Conservation (phyloP, 257 asterid genomes). For the Ocimum tenuiflorum region DNA sequence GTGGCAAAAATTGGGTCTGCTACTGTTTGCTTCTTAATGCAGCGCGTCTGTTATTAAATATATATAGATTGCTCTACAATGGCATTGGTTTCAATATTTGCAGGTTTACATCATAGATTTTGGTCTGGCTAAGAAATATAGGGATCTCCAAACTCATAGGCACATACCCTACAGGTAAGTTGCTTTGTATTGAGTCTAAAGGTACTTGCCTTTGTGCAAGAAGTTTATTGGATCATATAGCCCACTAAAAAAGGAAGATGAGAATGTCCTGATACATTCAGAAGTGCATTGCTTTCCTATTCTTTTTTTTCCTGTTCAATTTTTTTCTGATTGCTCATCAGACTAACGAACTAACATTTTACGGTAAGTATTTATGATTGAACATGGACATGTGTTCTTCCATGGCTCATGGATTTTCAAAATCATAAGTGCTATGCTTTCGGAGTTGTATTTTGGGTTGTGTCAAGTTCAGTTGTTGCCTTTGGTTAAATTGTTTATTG, state of each 20-base stretch:
- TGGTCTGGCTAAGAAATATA: conserved; percentile 87
- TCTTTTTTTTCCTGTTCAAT: conserved; percentile 7
- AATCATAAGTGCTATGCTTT: neutral
- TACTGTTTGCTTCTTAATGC: too few relatives aligned
- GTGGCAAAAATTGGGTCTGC: too few relatives aligned
- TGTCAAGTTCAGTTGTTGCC: conserved; percentile 3
- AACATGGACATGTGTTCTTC: neutral
- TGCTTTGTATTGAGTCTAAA: neutral
- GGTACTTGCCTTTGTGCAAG: too few relatives aligned
- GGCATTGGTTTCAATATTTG: conserved; percentile 2
- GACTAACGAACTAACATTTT: too few relatives aligned
- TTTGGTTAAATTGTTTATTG: conserved; percentile 3
- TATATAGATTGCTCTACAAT: neutral
- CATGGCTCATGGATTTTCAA: neutral
- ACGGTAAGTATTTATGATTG: neutral
- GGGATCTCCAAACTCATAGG: conserved; percentile 62
- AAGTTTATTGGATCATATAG: too few relatives aligned
- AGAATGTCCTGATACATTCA: neutral
- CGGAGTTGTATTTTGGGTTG: neutral
- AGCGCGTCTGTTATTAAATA: neutral
- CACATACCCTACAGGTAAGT: conserved; percentile 80
- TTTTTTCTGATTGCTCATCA: neutral
- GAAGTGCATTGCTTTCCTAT: neutral
- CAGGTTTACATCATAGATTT: conserved; percentile 78
- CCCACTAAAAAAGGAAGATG: neutral